Evolutionary conservation across 1,284 basidiomycete species (phyloP).

Genomic region (Cryptococcus sp.): DNA sequence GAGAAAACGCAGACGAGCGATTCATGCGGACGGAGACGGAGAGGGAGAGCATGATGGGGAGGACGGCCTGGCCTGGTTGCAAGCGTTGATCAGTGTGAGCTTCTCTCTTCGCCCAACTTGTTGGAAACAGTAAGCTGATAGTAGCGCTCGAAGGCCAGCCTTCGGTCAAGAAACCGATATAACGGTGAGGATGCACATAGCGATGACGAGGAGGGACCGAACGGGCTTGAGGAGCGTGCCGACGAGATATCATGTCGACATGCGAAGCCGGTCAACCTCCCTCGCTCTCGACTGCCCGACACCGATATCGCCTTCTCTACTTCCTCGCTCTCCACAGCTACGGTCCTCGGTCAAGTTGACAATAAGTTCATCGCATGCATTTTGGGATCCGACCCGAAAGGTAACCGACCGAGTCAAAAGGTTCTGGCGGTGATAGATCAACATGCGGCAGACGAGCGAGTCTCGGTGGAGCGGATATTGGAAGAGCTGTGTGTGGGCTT

Average conservation of each 20-base stretch:
- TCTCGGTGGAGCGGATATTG: constrained; percentile 79
- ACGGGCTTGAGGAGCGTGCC: not conserved
- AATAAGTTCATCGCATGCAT: constrained; percentile 78
- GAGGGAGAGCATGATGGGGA: no score
- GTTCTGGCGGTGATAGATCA: constrained; percentile 77
- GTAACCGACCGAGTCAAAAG: not conserved
- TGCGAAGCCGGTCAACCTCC: not conserved
- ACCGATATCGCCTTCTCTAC: constrained; percentile 28
- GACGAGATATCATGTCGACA: not conserved
- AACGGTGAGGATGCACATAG: not conserved
- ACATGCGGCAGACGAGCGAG: constrained; percentile 89
- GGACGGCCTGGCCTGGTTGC: no score
- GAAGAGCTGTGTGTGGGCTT: constrained; percentile 62
- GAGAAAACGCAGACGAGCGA: no score
- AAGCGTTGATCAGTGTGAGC: no score
- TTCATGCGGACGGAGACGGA: no score
- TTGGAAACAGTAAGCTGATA: no score
- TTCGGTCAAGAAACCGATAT: not conserved
- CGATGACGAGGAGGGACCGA: not conserved
- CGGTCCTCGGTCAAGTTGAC: constrained; percentile 76
- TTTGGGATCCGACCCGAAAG: constrained; percentile 25
- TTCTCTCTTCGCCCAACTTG: no score
- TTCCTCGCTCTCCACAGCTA: constrained; percentile 54
- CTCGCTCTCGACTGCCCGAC: constrained; percentile 1
- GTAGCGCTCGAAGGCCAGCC: no score